A percentile compares a stretch with the other conserved stretches of the same genome.
Conservation (phyloP, 495 filamentous ascomycete genomes). For the Lophiotrema nucula region DNA sequence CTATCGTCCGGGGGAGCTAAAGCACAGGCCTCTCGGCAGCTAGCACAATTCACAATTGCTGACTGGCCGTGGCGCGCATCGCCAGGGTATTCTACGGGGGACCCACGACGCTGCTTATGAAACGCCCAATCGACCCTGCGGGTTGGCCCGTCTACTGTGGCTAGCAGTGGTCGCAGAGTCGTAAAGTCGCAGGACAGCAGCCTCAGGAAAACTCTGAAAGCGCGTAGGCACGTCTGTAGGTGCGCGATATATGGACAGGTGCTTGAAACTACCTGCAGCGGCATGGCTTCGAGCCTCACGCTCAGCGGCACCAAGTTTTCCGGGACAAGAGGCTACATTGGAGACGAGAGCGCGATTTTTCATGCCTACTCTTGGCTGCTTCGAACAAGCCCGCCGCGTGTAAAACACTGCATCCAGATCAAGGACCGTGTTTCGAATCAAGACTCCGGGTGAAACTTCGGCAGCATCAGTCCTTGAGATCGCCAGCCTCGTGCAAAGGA, state of each 20-base stretch:
- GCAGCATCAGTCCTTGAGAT: slow-evolving; percentile 13
- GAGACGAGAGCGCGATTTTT: slow-evolving; percentile 31
- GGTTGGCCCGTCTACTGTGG: slow-evolving; percentile 25
- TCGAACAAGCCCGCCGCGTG: slow-evolving; percentile 7
- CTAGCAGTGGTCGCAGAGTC: not conserved
- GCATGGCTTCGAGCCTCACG: slow-evolving; percentile 7
- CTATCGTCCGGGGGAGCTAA: slow-evolving; percentile 22
- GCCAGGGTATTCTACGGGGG: not conserved
- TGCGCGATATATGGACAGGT: slow-evolving; percentile 18
- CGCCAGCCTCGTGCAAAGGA: slow-evolving; percentile 14
- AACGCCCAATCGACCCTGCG: slow-evolving; percentile 19
- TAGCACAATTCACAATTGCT: not conserved
- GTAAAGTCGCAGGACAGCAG: not conserved
- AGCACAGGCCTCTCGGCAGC: not conserved
- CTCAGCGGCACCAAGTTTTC: not conserved
- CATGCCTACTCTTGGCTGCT: slow-evolving; percentile 18
- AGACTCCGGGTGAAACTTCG: slow-evolving; percentile 10
- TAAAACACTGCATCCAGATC: slow-evolving; percentile 6
- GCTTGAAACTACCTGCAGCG: slow-evolving; percentile 9
- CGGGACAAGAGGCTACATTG: slow-evolving; percentile 20
- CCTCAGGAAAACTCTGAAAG: slow-evolving; percentile 25
- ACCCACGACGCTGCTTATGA: slow-evolving; percentile 7
- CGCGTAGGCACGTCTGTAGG: slow-evolving; percentile 2
- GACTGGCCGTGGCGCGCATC: no score
- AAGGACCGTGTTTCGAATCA: slow-evolving; percentile 27